These are phyloP conservation scores for Globisporangium nagaii DNA, from an alignment of 352 stramenopile species.

Conservation along the genomic window DNA sequence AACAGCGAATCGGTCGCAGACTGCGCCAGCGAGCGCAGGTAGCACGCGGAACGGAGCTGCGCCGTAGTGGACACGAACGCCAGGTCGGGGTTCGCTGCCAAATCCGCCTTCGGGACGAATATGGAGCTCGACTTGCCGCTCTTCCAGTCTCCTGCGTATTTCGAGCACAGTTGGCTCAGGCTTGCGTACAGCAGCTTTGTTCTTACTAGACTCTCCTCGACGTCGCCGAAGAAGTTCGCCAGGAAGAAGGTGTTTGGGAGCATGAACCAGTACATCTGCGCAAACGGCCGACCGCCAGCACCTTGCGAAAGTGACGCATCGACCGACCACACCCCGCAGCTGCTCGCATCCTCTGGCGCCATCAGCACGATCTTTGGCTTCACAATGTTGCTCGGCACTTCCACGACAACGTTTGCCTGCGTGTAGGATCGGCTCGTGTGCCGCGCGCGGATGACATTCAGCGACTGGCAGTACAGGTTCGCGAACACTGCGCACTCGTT, in stretches of 20 bases:
- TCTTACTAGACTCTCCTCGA: not conserved
- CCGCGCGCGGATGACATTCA: constrained; percentile 35
- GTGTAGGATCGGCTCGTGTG: constrained; percentile 53
- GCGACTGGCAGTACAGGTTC: constrained; percentile 42
- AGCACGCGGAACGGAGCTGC: constrained; percentile 45
- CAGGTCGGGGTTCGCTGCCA: constrained; percentile 17
- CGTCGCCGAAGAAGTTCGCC: not conserved
- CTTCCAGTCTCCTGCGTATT: constrained; percentile 41
- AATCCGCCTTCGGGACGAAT: constrained; percentile 23
- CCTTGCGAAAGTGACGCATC: constrained; percentile 58
- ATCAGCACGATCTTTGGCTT: constrained; percentile 38
- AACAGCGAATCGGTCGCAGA: constrained; percentile 13
- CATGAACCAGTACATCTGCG: constrained; percentile 32
- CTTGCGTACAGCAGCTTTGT: constrained; percentile 25
- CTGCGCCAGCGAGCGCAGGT: constrained; percentile 31
- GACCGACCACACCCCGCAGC: constrained; percentile 42
- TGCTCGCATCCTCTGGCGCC: constrained; percentile 46
- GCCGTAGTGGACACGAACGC: constrained; percentile 30
- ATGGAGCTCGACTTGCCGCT: constrained; percentile 22
- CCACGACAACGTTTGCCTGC: constrained; percentile 35
- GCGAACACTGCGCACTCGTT: constrained; percentile 45
- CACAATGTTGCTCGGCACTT: constrained; percentile 23
- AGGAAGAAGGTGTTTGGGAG: constrained; percentile 23
- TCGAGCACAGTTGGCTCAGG: constrained; percentile 34
- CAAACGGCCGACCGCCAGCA: constrained; percentile 40